phyloP scores from a whole-genome alignment of 129 eudicot genomes.

The carrot (Daucus carota) region DH1_v3.0 NC_030382.2:54617501-54618000 shows the following conservation, averaged over 20 bases:
- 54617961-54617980: neutral
- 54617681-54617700: neutral
- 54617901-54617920: neutral
- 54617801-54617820: constrained; percentile 21
- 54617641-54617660: neutral
- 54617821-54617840: constrained; percentile 28
- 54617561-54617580: too few relatives aligned
- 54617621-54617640: neutral
- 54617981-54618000: neutral
- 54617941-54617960: neutral
- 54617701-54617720: neutral
- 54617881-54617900: neutral
- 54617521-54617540: neutral
- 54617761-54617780: constrained; percentile 34
- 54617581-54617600: neutral
- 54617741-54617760: constrained; percentile 12
- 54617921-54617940: neutral
- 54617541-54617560: neutral
- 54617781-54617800: constrained; percentile 25
- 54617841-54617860: neutral
- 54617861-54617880: neutral
- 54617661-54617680: neutral
- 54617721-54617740: neutral
- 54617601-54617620: neutral
- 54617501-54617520: neutral